Percentiles rank a stretch among this genome's conserved stretches.
Evolutionary conservation across 495 filamentous ascomycete species (phyloP).

Genomic region (Daldinia loculata): DNA sequence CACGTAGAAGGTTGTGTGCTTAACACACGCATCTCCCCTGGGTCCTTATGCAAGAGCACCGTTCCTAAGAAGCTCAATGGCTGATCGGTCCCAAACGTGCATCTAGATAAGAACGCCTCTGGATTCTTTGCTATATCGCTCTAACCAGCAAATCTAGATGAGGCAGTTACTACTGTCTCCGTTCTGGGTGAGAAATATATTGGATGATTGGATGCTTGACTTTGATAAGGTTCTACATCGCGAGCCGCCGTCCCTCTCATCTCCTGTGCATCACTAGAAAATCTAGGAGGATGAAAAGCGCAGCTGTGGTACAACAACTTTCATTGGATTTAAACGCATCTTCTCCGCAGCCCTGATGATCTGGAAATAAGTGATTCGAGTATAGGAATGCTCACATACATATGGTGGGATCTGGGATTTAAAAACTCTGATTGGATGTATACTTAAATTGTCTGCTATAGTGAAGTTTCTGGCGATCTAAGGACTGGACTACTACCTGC

Average conservation of each 20-base stretch:
- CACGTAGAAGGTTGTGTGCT: constrained; percentile 45
- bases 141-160: constrained; percentile 14
- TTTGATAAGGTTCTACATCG: constrained; percentile 21
- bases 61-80: constrained; percentile 42
- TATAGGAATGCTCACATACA: constrained; percentile 5
- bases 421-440: constrained; percentile 17
- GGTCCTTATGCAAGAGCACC: constrained; percentile 36
- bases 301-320: constrained; percentile 9
- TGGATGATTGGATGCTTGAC: constrained; percentile 7
- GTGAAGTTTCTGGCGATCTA: constrained; percentile 9
- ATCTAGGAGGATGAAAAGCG: constrained; percentile 9
- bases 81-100: constrained; percentile 33
- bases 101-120: constrained; percentile 31
- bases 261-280: background rate
- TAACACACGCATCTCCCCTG: constrained; percentile 40
- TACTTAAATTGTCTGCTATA: background rate
- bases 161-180: constrained; percentile 20
- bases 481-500: background rate
- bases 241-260: constrained; percentile 3
- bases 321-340: constrained; percentile 18
- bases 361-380: constrained; percentile 10
- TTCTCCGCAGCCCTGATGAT: constrained; percentile 4
- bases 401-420: background rate
- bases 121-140: constrained; percentile 23
- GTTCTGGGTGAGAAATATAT: constrained; percentile 8